These are phyloP conservation scores for Botrytis tulipae DNA, from an alignment of 2,329 filamentous ascomycete genomes.

Conservation along the genomic window DNA sequence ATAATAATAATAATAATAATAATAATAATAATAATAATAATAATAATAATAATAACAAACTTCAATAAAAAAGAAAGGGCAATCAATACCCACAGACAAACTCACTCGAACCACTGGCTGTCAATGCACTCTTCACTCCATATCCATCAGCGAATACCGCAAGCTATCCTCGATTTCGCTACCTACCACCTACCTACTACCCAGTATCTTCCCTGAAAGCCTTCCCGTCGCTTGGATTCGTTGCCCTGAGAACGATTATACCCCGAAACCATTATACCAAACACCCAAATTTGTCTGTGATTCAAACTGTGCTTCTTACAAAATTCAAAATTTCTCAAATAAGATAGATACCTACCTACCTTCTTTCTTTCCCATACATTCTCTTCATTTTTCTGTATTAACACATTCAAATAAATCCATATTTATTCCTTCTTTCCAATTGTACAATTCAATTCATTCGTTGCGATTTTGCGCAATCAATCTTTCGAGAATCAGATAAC, in stretches of 20 bases:
- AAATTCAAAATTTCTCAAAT: neutral
- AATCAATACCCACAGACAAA: neutral
- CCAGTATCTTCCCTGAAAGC: constrained; percentile 1
- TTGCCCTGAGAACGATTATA: constrained; percentile 13
- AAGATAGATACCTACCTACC: neutral
- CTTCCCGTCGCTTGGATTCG: constrained; percentile 11
- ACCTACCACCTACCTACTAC: neutral
- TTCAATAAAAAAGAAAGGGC: neutral
- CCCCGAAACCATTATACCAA: neutral
- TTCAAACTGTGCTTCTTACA: neutral
- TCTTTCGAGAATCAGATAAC: constrained; percentile 17
- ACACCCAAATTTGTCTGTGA: neutral
- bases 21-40: too few relatives aligned
- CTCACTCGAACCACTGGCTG: neutral
- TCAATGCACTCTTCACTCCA: neutral
- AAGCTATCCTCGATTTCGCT: neutral
- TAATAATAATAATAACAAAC: neutral
- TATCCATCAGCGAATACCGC: neutral
- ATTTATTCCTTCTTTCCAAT: constrained; percentile 9
- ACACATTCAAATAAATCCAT: constrained; percentile 5
- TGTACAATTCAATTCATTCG: neutral
- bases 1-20: too few relatives aligned
- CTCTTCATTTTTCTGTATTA: constrained; percentile 30
- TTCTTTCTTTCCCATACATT: constrained; percentile 8
- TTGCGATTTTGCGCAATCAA: constrained; percentile 21